Conservation (phyloP, 306 rosid species). For the Mucuna pruriens region DNA sequence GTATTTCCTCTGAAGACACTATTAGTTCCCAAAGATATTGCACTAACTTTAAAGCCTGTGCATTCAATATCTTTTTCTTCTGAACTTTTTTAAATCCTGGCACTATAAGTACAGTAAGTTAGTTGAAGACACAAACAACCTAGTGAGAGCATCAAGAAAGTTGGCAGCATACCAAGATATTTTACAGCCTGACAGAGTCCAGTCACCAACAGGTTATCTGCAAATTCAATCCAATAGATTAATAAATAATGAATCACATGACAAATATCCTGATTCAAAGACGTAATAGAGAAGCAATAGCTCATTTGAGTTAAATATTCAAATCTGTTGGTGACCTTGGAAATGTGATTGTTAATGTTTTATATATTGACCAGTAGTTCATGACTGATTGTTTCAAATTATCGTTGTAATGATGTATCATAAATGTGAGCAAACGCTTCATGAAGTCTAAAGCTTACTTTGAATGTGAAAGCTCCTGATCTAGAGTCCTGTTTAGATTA, state of each 20-base stretch:
- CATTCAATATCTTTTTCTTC: conserved; percentile 11
- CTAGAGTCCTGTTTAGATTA: no score
- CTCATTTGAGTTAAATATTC: conserved; percentile 12
- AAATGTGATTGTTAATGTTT: neutral
- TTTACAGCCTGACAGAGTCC: neutral
- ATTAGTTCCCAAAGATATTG: neutral
- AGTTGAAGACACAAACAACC: neutral
- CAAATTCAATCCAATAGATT: conserved; percentile 1
- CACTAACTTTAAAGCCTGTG: conserved; percentile 21
- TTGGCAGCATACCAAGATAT: conserved; percentile 17
- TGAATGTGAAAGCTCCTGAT: neutral
- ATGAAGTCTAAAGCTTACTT: neutral
- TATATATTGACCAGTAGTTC: neutral
- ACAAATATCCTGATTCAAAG: neutral
- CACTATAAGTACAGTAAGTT: conserved; percentile 1
- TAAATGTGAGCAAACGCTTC: neutral
- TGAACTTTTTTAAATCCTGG: conserved; percentile 26
- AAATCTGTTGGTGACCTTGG: neutral
- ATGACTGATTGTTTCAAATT: neutral
- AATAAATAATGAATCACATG: neutral
- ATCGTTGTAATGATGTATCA: neutral
- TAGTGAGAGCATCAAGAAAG: neutral
- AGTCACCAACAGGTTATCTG: conserved; percentile 7
- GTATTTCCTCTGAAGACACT: conserved; percentile 17
- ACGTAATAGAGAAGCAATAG: neutral